A percentile compares a stretch with the other conserved stretches of the same genome.
These are phyloP conservation scores for Penicillium silybi DNA, from an alignment of 495 filamentous ascomycete genomes.

Conservation along the genomic window DNA sequence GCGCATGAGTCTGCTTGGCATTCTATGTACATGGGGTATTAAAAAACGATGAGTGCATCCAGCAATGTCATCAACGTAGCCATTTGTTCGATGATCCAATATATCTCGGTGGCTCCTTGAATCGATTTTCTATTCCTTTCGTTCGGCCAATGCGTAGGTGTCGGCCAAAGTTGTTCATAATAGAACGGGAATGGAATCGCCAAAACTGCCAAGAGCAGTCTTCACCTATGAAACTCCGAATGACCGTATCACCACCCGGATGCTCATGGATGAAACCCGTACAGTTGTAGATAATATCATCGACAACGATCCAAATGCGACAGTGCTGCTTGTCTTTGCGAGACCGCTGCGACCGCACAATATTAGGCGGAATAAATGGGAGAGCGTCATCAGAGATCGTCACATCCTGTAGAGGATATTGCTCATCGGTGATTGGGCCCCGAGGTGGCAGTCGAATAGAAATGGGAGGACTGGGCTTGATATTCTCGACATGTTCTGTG, in stretches of 20 bases:
- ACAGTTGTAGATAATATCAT: slow-evolving; percentile 11
- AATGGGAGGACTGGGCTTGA: not conserved
- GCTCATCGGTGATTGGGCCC: not conserved
- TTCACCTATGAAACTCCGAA: slow-evolving; percentile 10
- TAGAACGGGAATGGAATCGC: slow-evolving; percentile 3
- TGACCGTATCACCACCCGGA: slow-evolving; percentile 10
- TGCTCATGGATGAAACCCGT: slow-evolving; percentile 9
- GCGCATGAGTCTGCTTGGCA: too few relatives aligned
- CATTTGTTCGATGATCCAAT: slow-evolving; percentile 2
- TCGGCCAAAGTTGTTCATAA: not conserved
- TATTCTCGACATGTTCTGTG: not conserved
- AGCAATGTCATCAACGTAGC: not conserved
- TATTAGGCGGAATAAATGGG: not conserved
- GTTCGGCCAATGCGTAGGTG: slow-evolving; percentile 1
- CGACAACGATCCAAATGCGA: slow-evolving; percentile 6
- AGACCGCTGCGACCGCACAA: not conserved
- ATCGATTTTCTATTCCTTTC: slow-evolving; percentile 3
- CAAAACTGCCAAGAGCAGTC: slow-evolving; percentile 15
- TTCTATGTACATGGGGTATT: too few relatives aligned
- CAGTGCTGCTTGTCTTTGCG: not conserved
- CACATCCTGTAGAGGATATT: not conserved
- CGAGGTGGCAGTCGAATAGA: too few relatives aligned
- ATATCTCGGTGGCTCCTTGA: slow-evolving; percentile 6
- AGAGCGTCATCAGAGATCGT: not conserved
- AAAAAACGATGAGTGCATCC: too few relatives aligned